Percentiles rank a stretch among this genome's conserved stretches.
These are phyloP conservation scores for Blepharisma japonicum DNA, from an alignment of 73 alveolate species.

Conservation along the genomic window DNA sequence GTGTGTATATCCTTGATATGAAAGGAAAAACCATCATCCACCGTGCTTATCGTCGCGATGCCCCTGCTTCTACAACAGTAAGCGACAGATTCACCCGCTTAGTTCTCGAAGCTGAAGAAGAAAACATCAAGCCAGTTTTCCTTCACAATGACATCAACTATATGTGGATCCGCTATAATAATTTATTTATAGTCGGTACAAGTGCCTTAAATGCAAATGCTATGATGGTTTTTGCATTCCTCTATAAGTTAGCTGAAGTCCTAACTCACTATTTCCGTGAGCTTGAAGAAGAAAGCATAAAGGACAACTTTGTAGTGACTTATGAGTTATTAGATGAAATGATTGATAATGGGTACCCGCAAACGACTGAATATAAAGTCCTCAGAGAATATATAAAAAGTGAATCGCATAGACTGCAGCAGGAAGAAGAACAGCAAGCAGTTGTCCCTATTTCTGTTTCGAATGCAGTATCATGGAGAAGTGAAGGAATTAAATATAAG, in stretches of 20 bases:
- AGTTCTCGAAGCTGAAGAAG: conserved; percentile 85
- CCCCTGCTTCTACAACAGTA: conserved; percentile 53
- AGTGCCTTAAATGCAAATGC: conserved; percentile 94
- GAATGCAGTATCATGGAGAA: conserved; percentile 73
- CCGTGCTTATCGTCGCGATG: conserved; percentile 80
- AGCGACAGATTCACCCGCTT: conserved; percentile 70
- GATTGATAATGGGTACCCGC: conserved; percentile 99
- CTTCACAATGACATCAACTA: conserved; percentile 88
- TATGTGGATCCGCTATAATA: conserved; percentile 90
- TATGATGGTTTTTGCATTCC: conserved; percentile 88
- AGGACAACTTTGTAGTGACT: conserved; percentile 97
- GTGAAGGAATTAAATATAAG: conserved; percentile 92
- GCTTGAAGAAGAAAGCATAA: conserved; percentile 95
- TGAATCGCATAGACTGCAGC: conserved; percentile 77
- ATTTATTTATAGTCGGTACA: conserved; percentile 77
- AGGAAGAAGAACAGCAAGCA: conserved; percentile 49
- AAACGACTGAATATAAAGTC: conserved; percentile 88
- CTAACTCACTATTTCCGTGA: conserved; percentile 93
- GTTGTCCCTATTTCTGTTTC: conserved; percentile 77
- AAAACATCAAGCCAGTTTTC: conserved; percentile 83
- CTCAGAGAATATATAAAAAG: conserved; percentile 94
- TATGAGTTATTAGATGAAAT: conserved; percentile 98
- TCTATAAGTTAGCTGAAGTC: conserved; percentile 88
- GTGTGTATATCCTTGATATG: conserved; percentile 76
- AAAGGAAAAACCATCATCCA: conserved; percentile 80